Percentiles rank a stretch among this genome's conserved stretches.
Evolutionary conservation across 352 stramenopile species (phyloP).

Genomic region (Elongisporangium undulatum): DNA sequence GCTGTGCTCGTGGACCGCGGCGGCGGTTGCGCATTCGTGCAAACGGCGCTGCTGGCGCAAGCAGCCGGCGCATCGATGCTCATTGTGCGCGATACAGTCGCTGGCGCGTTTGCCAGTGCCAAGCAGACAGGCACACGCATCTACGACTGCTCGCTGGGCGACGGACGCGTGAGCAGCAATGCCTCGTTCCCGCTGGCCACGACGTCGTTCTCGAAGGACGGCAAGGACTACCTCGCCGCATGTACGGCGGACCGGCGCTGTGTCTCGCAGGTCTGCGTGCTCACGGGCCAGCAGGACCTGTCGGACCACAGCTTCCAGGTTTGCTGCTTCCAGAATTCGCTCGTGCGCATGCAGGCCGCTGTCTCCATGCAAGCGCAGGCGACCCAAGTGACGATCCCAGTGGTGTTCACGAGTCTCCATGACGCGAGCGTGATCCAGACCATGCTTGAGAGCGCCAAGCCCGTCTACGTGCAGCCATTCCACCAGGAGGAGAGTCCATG

Average conservation of each 20-base stretch:
- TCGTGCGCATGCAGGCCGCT: slow-evolving; percentile 27
- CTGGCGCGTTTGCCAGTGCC: slow-evolving; percentile 26
- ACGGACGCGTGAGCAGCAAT: slow-evolving; percentile 27
- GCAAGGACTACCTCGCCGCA: slow-evolving; percentile 5
- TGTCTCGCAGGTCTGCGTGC: slow-evolving; percentile 30
- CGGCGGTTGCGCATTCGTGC: slow-evolving; percentile 42
- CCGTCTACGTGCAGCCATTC: slow-evolving; percentile 24
- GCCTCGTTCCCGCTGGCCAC: slow-evolving; percentile 28
- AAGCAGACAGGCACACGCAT: slow-evolving; percentile 9
- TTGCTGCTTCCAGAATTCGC: slow-evolving; percentile 45
- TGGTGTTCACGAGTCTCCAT: slow-evolving; percentile 31
- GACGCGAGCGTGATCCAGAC: slow-evolving; percentile 31
- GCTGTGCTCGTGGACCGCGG: slow-evolving; percentile 46
- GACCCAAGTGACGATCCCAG: slow-evolving; percentile 19
- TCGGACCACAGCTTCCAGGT: slow-evolving; percentile 21
- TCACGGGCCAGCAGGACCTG: slow-evolving; percentile 10
- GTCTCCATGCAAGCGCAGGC: background rate
- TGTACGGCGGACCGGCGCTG: slow-evolving; percentile 24
- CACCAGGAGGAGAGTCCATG: slow-evolving; percentile 44
- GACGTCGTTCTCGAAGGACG: background rate
- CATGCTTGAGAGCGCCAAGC: slow-evolving; percentile 8
- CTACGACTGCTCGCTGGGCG: slow-evolving; percentile 50
- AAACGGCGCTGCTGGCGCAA: slow-evolving; percentile 38
- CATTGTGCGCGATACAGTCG: slow-evolving; percentile 44
- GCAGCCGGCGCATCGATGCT: slow-evolving; percentile 26